These are phyloP conservation scores for Serendipita sp. DNA, from an alignment of 768 basidiomycete species.

Conservation along the genomic window DNA sequence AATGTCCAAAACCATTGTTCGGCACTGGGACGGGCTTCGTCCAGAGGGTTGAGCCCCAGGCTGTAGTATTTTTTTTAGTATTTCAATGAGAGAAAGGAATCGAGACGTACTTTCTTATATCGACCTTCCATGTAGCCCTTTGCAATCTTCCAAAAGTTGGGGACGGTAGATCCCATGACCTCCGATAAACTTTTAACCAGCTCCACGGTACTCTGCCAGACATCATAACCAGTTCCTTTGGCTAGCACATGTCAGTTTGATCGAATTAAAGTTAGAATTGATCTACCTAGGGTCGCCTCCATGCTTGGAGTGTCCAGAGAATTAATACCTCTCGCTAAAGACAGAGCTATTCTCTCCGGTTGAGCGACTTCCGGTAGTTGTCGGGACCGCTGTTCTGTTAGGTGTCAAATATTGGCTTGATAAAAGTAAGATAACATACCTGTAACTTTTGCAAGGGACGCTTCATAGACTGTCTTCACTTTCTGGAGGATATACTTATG, in stretches of 20 bases:
- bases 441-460: conserved; percentile 34
- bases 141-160: conserved; percentile 88
- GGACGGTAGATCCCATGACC: conserved; percentile 63
- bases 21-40: conserved; percentile 68
- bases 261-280: neutral
- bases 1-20: conserved; percentile 76
- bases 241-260: conserved; percentile 26
- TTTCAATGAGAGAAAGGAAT: neutral
- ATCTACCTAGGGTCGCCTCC: conserved; percentile 45
- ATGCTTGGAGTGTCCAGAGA: conserved; percentile 48
- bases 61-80: conserved; percentile 12
- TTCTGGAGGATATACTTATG: conserved; percentile 70
- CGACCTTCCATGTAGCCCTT: conserved; percentile 86
- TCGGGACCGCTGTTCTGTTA: conserved; percentile 4
- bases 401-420: neutral
- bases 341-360: conserved; percentile 29
- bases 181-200: conserved; percentile 83
- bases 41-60: conserved; percentile 31
- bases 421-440: conserved; percentile 23
- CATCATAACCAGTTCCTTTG: conserved; percentile 51
- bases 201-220: conserved; percentile 65
- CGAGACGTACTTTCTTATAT: conserved; percentile 56
- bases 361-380: conserved; percentile 30
- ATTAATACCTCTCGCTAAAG: conserved; percentile 44
- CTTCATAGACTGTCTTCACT: conserved; percentile 48